phyloP scores from a whole-genome alignment of 208 protist genomes.

The Crithidia brevicula region DNA sequence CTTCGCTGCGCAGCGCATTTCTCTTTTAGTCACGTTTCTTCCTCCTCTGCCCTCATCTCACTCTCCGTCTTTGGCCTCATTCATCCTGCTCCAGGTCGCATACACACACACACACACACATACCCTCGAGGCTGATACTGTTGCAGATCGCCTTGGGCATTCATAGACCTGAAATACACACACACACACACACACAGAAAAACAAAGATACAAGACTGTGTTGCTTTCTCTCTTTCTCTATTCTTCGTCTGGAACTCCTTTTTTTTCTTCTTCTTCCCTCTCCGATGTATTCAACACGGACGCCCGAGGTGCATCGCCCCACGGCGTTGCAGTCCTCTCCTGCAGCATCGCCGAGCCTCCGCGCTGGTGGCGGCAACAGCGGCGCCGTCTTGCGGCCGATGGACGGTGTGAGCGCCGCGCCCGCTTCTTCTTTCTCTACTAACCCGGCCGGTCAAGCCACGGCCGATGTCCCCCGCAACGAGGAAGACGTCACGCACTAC shows the following conservation, averaged over 20 bases:
- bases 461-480: slow-evolving; percentile 1
- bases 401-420: not conserved
- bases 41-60: no score
- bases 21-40: no score
- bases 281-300: slow-evolving; percentile 1
- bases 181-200: not conserved
- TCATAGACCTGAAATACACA: not conserved
- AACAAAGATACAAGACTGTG: no score
- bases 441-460: not conserved
- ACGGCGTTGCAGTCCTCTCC: not conserved
- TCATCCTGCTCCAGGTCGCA: no score
- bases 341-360: not conserved
- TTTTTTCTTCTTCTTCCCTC: slow-evolving; percentile 4
- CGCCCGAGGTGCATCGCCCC: not conserved
- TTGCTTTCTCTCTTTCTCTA: slow-evolving; percentile 2
- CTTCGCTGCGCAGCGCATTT: no score
- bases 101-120: not conserved
- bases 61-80: no score
- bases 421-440: not conserved
- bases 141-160: not conserved
- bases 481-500: slow-evolving; percentile 34
- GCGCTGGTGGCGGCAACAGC: not conserved
- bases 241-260: not conserved
- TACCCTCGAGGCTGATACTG: not conserved
- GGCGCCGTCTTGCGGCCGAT: no score